Base-by-base conservation (phyloP, 345 rosid species). In the Mallotus nudiflorus region DNA sequence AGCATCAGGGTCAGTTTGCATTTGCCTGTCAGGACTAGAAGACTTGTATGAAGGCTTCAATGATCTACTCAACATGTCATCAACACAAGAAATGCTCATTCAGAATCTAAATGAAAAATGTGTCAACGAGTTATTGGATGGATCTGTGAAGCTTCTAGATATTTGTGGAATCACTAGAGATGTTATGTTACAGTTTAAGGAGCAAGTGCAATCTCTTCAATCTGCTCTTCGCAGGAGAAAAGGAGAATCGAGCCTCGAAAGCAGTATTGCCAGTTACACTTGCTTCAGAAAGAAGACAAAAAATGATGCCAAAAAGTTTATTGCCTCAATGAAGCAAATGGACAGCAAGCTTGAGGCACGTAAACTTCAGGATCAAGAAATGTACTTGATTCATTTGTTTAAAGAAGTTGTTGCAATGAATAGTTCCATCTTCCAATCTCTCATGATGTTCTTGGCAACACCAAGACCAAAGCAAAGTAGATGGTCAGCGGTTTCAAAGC, bases 161-260 rank as follows among this genome's bases (percentile, higher is more conserved):
- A 67, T 81, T 42, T 93, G 93, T 62, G 81, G 80, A 16, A 77
- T 79, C 28, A 75, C 87, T 4, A 82, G 91, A 31, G 92, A 93
- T 65, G 67, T 78, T 53, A 65, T 87, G 76, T 68, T 77, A 44
- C 81, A 82, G 62, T 72, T 84, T 40, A 85, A 85, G 27, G 90
- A 91, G 46, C 82, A 78, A 25, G 71, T 82, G 63, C 89, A 73
- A 57, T 79, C 63, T 13, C 88, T 91, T 67, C 88, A 88, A 39
- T 91, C 90, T 2, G 78, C 87, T 9, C 50, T 87, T 18, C 82
- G 93, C 16, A 77, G 96, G 73, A 85, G 85, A 72, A 88, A 80
- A 48, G 73, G 82, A 22, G 80, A 77, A 54, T 70, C 80, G 0
- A 77, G 79, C 66, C 51, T 81, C 2, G 76, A 82, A 74, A 69